A percentile compares a stretch with the other conserved stretches of the same genome.
Conservation (phyloP, 2,329 filamentous ascomycete genomes). For the Myriangium duriaei region DNA sequence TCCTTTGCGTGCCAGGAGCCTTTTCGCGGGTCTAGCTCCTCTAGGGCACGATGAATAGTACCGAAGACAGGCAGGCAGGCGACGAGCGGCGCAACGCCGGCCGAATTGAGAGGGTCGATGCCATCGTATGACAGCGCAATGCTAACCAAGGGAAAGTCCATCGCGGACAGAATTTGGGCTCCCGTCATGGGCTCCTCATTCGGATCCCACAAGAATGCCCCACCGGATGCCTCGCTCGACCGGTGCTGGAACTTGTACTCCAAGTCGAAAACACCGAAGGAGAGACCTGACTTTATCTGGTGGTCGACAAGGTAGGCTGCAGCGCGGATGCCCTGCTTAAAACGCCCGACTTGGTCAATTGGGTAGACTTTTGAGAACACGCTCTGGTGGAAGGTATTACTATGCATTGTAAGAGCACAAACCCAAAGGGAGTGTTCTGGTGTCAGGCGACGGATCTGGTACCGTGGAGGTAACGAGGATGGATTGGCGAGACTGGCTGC, state of each 20-base stretch:
- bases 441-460: slow-evolving; percentile 21
- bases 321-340: slow-evolving; percentile 9
- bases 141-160: slow-evolving; percentile 29
- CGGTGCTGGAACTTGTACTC: slow-evolving; percentile 24
- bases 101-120: slow-evolving; percentile 17
- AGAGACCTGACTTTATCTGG: slow-evolving; percentile 24
- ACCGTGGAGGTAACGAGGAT: slow-evolving; percentile 19
- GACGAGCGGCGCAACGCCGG: slow-evolving; percentile 17
- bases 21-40: slow-evolving; percentile 15
- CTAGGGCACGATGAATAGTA: slow-evolving; percentile 16
- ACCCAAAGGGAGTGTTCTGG: slow-evolving; percentile 20
- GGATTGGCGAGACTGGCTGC: slow-evolving; percentile 11
- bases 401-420: slow-evolving; percentile 20
- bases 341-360: slow-evolving; percentile 13
- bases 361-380: slow-evolving; percentile 20
- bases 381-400: slow-evolving; percentile 21
- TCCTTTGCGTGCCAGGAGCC: slow-evolving; percentile 20
- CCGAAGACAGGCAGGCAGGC: slow-evolving; percentile 18
- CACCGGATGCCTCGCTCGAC: slow-evolving; percentile 18
- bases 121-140: slow-evolving; percentile 27
- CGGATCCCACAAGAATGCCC: slow-evolving; percentile 18
- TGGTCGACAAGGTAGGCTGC: slow-evolving; percentile 22
- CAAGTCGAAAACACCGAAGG: slow-evolving; percentile 29
- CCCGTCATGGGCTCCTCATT: slow-evolving; percentile 8
- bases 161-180: slow-evolving; percentile 18